Conservation (phyloP, 495 filamentous ascomycete genomes). For the Hypoxylon intermedium region DNA sequence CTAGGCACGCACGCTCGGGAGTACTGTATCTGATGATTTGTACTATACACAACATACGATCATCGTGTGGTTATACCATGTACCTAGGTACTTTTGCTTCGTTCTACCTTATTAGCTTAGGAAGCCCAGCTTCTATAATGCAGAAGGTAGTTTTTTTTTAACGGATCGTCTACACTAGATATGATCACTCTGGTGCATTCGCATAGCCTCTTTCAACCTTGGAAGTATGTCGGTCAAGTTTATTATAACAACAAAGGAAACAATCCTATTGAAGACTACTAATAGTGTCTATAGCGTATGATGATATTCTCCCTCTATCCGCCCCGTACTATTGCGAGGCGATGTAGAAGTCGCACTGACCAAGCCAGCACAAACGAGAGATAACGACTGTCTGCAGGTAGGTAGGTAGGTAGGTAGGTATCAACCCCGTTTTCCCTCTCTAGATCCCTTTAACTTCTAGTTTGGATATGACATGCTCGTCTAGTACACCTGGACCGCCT, state of each 20-base stretch:
- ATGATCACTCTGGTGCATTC: constrained; percentile 1
- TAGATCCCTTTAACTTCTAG: background rate
- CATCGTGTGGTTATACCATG: background rate
- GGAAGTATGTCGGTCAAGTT: background rate
- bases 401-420: constrained; percentile 16
- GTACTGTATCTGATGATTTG: constrained; percentile 1
- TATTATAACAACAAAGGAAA: constrained; percentile 27
- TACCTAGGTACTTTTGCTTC: background rate
- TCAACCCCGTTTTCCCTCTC: constrained; percentile 8
- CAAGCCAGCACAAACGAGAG: constrained; percentile 12
- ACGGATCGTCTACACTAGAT: too few species aligned
- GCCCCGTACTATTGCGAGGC: constrained; percentile 17
- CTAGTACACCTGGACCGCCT: constrained; percentile 34
- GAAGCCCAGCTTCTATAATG: background rate
- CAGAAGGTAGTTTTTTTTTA: background rate
- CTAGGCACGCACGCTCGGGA: background rate
- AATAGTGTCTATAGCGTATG: constrained; percentile 21
- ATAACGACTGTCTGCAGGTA: constrained; percentile 28
- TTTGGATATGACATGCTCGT: background rate
- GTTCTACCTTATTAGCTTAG: constrained; percentile 5
- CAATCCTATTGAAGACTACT: constrained; percentile 27
- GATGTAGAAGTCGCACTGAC: constrained; percentile 27
- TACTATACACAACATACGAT: constrained; percentile 4
- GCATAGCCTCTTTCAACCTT: background rate
- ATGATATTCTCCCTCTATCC: constrained; percentile 17